Base-by-base conservation (phyloP, 2,329 filamentous ascomycete genomes). In the Pseudogymnoascus sp. region DNA sequence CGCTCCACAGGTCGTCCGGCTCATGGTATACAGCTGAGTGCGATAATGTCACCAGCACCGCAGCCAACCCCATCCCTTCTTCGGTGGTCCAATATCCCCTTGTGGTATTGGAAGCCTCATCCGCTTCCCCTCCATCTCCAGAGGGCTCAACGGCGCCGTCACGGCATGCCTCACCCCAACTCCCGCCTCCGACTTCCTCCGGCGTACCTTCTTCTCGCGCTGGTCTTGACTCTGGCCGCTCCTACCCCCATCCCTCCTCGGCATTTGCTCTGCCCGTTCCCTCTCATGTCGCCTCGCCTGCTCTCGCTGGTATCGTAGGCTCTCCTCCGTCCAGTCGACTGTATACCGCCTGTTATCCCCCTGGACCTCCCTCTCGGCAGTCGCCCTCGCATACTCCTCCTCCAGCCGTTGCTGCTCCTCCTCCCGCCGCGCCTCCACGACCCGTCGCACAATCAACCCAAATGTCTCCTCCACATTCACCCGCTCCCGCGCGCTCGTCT, bases 381-480 rank as follows among this genome's bases (percentile, higher is more conserved):
- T 52, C 12, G 45, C 45, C 15, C 45, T 52, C 9, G 45, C 45
- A 52, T 52, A 52, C 45, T 52, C 45, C 26, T 52, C 45, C 5
- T 52, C 45, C 9, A 52, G 15, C n/a, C 45, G 23, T 18, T n/a
- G 45, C 26, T 52, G 45, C n/a, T 52, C 39, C 1, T 67, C 65
- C 13, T 58, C 23, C 57, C 65, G 61, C 38, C 70, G 63, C 15
- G 65, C 68, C 75, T 85, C 82, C 52, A 82, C 77, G 57, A 86
- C 83, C 58, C 83, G 76, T 23, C 82, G 76, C 41, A 86, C 80
- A 61, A 86, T 82, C 37, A 85, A 78, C 34, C 87, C 88, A 77
- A 94, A 94, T 0, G 89, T 92, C 79, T 94, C 89, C 72, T 94
- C 89, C 63, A 94, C 90, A 71, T 94, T 94, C 65, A 94, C 89